Conservation (phyloP, 371 early-diverging fungal genomes). For the Gilbertella persicaria region DNA sequence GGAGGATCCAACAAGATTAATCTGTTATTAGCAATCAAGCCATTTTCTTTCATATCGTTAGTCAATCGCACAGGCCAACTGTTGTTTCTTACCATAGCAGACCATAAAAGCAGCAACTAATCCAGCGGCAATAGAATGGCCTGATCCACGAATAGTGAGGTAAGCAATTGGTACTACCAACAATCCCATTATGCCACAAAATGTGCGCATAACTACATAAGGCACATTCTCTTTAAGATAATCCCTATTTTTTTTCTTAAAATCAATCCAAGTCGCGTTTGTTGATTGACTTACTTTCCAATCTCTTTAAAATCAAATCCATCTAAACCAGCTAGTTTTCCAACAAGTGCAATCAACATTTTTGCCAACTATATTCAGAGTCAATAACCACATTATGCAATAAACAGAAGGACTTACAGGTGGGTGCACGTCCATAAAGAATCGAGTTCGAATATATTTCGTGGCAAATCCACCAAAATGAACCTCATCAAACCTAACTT, state of each 20-base stretch:
- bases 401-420: constrained; percentile 22
- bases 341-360: constrained; percentile 85
- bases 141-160: constrained; percentile 43
- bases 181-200: constrained; percentile 44
- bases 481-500: constrained; percentile 89
- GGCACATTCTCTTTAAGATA: constrained; percentile 45
- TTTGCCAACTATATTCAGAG: constrained; percentile 75
- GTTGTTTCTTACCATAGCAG: constrained; percentile 39
- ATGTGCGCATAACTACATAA: constrained; percentile 43
- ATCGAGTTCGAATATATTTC: constrained; percentile 88
- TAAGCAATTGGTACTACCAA: constrained; percentile 50
- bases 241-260: constrained; percentile 24
- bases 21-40: constrained; percentile 86
- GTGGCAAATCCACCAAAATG: constrained; percentile 99
- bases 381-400: background rate
- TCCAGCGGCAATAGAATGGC: constrained; percentile 45
- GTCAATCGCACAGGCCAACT: background rate
- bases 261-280: background rate
- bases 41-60: constrained; percentile 66
- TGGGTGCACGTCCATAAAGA: constrained; percentile 93
- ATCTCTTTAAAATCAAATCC: constrained; percentile 93
- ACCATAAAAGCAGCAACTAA: constrained; percentile 50
- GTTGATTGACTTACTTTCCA: constrained; percentile 66
- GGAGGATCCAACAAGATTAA: constrained; percentile 90
- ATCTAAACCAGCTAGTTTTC: constrained; percentile 81